A percentile compares a stretch with the other conserved stretches of the same genome.
These are phyloP conservation scores for Parastagonospora avenae DNA, from an alignment of 2,329 filamentous ascomycete species.

Conservation along the genomic window DNA sequence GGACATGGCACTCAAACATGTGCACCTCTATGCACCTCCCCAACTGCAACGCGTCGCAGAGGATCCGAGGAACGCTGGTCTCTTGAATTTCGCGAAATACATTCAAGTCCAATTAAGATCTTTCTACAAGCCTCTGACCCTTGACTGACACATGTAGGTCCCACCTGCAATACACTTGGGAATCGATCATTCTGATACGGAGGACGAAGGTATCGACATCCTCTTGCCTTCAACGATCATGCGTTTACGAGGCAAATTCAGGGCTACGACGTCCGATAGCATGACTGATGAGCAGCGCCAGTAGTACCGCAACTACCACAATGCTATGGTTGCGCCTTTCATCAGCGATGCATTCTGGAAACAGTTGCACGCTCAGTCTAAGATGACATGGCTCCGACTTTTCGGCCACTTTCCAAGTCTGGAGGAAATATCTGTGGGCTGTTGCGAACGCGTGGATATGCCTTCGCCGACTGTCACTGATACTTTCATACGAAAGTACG, in stretches of 20 bases:
- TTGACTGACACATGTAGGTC: conserved; percentile 6
- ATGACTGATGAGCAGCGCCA: conserved; percentile 5
- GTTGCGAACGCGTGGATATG: conserved; percentile 12
- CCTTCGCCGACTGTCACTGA: conserved; percentile 12
- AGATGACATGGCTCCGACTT: conserved; percentile 9
- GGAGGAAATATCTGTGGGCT: conserved; percentile 12
- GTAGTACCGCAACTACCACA: conserved; percentile 13
- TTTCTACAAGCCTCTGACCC: not conserved
- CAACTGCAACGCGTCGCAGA: conserved; percentile 14
- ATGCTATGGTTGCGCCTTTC: conserved; percentile 19
- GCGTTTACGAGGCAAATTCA: conserved; percentile 8
- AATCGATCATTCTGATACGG: too few relatives aligned
- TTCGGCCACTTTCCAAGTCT: conserved; percentile 11
- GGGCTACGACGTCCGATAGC: not conserved
- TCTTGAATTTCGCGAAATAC: conserved; percentile 14
- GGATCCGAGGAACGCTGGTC: not conserved
- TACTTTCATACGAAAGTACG: conserved; percentile 10
- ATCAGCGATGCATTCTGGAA: conserved; percentile 12
- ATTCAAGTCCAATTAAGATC: conserved; percentile 12
- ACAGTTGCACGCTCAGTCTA: conserved; percentile 3
- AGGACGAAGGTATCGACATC: too few relatives aligned
- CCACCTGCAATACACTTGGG: conserved; percentile 22
- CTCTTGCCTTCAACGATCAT: too few relatives aligned
- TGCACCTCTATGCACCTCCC: conserved; percentile 11
- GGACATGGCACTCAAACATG: conserved; percentile 20